Evolutionary conservation across 1,139 yeast species (phyloP), one percentile per base, ranked within the genome.

Genomic region (Sugiyamaella novakii): DNA sequence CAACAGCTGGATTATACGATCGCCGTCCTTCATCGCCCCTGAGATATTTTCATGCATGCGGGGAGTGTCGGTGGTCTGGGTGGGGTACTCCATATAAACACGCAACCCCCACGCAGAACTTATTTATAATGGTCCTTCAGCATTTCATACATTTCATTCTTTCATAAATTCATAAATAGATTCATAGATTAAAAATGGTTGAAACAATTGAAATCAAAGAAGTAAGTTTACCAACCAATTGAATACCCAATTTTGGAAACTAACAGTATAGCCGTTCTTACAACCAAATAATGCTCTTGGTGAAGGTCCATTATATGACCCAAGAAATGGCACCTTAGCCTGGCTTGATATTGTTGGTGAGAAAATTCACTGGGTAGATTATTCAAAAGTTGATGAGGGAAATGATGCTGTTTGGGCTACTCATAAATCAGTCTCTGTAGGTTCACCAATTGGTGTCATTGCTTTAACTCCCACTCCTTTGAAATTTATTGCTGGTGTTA

Each of bases 251-350:
- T n/a, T n/a, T n/a, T n/a, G n/a, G n/a, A 33, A 11, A 14, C 34
- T 39, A 27, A 39, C 31, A 11, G 27, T 24, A 25, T 27, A 43
- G 46, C 54, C 67, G 1, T 64, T 55, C 39, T 35, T 65, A 12
- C 47, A 52, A 17, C 58, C 65, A 7, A 60, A 64, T 47, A 44
- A 53, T 35, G 49, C 59, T 18, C 61, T 68, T 10, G 62, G 63
- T 17, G 72, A 68, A 49, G 66, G 71, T 33, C 72, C 72, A 14
- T 46, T 61, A 2, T 68, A 64, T 47, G 71, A 67, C 48, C 48
- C 55, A 12, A 47, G 66, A 35, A 58, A 53, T 43, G 53, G 62
- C 42, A 47, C 54, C 12, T 48, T 68, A 11, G 59, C 59, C 25
- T 65, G 67, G 65, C 59, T 67, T 11, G 72, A 68, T 50, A 67